phyloP scores from a whole-genome alignment of 495 filamentous ascomycete species.

The Penicillium fimorum region DNA sequence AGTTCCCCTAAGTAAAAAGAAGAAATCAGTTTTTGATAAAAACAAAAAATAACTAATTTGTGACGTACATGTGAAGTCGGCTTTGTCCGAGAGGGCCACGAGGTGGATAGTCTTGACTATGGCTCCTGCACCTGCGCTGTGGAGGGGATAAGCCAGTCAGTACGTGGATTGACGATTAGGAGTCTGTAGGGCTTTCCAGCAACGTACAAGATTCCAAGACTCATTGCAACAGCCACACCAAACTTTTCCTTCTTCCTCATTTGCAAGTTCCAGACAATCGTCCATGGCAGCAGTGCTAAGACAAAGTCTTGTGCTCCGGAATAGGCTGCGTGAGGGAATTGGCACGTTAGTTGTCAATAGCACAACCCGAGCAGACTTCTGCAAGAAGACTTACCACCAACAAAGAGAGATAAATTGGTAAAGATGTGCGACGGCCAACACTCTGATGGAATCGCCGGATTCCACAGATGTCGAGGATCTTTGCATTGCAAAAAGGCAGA shows the following conservation, averaged over 20 bases:
- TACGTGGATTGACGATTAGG: not conserved
- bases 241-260: conserved; percentile 26
- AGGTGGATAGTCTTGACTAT: conserved; percentile 23
- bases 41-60: not conserved
- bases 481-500: conserved; percentile 23
- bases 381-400: conserved; percentile 13
- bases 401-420: conserved; percentile 23
- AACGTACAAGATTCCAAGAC: conserved; percentile 25
- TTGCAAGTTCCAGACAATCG: conserved; percentile 25
- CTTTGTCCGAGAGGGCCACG: conserved; percentile 17
- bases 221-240: conserved; percentile 23
- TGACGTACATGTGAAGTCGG: conserved; percentile 22
- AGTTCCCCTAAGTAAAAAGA: conserved; percentile 16
- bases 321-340: conserved; percentile 14
- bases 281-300: conserved; percentile 22
- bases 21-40: not conserved
- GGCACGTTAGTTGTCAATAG: not conserved
- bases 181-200: not conserved
- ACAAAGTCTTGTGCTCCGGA: conserved; percentile 24
- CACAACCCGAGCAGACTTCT: not conserved
- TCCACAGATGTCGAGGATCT: conserved; percentile 23
- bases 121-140: conserved; percentile 19
- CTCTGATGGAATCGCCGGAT: conserved; percentile 20
- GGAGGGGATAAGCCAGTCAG: not conserved
- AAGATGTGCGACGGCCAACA: conserved; percentile 22